These are phyloP conservation scores for Penicillium sp. DNA, from an alignment of 2,329 filamentous ascomycete genomes.

Conservation along the genomic window DNA sequence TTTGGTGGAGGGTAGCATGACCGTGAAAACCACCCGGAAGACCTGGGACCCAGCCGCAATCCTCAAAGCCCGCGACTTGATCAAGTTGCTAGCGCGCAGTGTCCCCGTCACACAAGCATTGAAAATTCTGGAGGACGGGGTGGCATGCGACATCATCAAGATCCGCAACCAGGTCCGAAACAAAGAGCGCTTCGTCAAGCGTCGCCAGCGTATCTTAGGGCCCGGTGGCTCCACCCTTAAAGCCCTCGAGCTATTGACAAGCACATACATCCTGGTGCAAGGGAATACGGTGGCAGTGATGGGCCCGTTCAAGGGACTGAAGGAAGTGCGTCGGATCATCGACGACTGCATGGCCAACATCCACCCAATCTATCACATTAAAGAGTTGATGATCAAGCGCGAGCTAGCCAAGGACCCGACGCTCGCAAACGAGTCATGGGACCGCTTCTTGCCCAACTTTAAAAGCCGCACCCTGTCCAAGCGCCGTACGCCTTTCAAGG, in stretches of 20 bases:
- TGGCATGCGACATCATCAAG: conserved; percentile 94
- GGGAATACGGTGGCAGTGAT: conserved; percentile 91
- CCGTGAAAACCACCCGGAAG: conserved; percentile 86
- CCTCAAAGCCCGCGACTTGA: conserved; percentile 86
- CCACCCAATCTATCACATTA: conserved; percentile 86
- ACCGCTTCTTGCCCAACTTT: conserved; percentile 93
- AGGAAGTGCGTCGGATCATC: conserved; percentile 81
- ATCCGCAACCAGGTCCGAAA: conserved; percentile 83
- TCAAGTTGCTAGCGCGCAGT: conserved; percentile 84
- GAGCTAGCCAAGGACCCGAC: conserved; percentile 86
- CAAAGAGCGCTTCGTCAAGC: conserved; percentile 93
- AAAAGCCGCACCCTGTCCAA: conserved; percentile 88
- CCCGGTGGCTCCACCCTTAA: conserved; percentile 90
- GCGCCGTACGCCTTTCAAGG: conserved; percentile 71
- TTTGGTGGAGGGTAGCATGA: conserved; percentile 93
- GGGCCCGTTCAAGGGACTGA: conserved; percentile 87
- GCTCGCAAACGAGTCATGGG: conserved; percentile 84
- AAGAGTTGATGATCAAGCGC: conserved; percentile 89
- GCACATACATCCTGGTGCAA: conserved; percentile 90
- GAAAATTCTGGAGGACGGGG: conserved; percentile 86
- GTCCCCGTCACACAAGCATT: conserved; percentile 67
- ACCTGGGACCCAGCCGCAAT: conserved; percentile 90
- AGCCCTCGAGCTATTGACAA: conserved; percentile 83
- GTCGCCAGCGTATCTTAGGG: conserved; percentile 84
- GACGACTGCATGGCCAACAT: conserved; percentile 97